Conservation (phyloP, 2,329 filamentous ascomycete genomes). For the Plectosphaerella plurivora region DNA sequence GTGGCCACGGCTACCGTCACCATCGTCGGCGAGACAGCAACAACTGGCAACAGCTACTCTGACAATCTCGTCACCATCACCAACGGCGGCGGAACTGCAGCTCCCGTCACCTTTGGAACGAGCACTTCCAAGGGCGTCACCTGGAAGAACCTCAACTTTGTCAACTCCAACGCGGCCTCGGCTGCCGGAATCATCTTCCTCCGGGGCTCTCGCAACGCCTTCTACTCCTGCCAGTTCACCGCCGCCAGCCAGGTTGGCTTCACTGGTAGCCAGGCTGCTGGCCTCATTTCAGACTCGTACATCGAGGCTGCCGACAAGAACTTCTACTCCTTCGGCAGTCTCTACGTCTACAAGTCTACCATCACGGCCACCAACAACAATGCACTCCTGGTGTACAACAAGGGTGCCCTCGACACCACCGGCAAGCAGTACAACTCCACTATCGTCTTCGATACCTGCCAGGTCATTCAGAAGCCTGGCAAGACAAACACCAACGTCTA, state of each 20-base stretch:
- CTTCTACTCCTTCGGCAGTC: constrained; percentile 31
- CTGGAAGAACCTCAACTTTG: constrained; percentile 33
- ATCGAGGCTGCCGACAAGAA: constrained; percentile 37
- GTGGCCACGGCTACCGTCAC: constrained; percentile 34
- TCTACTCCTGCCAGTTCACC: constrained; percentile 39
- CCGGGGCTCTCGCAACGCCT: constrained; percentile 32
- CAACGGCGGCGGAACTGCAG: constrained; percentile 5
- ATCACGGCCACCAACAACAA: constrained; percentile 30
- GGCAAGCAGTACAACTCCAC: constrained; percentile 30
- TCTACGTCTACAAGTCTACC: constrained; percentile 37
- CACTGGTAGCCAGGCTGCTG: constrained; percentile 22
- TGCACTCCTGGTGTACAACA: constrained; percentile 31
- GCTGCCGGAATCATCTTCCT: constrained; percentile 23
- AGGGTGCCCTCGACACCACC: constrained; percentile 21
- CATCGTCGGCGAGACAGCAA: constrained; percentile 27
- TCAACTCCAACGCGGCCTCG: constrained; percentile 21
- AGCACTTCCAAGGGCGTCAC: constrained; percentile 24
- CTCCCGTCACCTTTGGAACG: constrained; percentile 21
- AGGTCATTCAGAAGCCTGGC: constrained; percentile 25
- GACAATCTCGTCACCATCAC: constrained; percentile 32
- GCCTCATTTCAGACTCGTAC: constrained; percentile 37
- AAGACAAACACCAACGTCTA: constrained; percentile 32
- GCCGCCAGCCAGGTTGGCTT: constrained; percentile 25
- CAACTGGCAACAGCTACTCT: constrained; percentile 21
- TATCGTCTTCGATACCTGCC: constrained; percentile 33